Conservation (phyloP, 2,329 filamentous ascomycete species). For the Claviceps pazoutovae region DNA sequence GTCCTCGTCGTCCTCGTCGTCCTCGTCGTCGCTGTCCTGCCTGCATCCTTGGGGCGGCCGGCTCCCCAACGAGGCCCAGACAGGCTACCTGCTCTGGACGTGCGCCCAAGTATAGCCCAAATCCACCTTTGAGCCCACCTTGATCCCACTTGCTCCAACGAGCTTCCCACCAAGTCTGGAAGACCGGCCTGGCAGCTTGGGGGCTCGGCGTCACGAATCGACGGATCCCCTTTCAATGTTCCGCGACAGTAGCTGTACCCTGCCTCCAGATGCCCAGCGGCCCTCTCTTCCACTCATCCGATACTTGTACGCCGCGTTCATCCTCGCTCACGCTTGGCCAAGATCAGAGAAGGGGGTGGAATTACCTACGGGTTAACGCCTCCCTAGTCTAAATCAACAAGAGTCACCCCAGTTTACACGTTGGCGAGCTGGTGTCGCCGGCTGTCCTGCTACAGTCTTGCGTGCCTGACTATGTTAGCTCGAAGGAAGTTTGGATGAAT, state of each 20-base stretch:
- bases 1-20: background rate
- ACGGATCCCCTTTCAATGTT: conserved; percentile 1
- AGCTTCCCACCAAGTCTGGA: conserved; percentile 1
- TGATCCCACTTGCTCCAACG: conserved; percentile 3
- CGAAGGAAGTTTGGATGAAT: conserved; percentile 3
- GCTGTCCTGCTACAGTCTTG: conserved; percentile 4
- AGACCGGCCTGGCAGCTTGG: background rate
- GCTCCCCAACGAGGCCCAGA: background rate
- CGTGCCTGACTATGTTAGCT: conserved; percentile 5
- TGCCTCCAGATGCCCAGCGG: background rate
- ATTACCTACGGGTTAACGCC: background rate
- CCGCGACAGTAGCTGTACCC: conserved; percentile 1
- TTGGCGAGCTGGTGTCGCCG: conserved; percentile 5
- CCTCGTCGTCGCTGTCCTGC: background rate
- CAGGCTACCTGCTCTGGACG: background rate
- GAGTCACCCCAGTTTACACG: background rate
- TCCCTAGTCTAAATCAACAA: conserved; percentile 3
- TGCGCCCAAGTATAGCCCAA: conserved; percentile 5
- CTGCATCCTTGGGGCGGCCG: background rate
- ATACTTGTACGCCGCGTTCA: conserved; percentile 6
- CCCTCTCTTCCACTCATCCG: conserved; percentile 2
- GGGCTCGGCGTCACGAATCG: conserved; percentile 1
- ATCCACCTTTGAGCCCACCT: conserved; percentile 3
- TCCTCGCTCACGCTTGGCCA: conserved; percentile 3
- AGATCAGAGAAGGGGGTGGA: background rate